A percentile compares a stretch with the other conserved stretches of the same genome.
Conservation (phyloP, 768 basidiomycete genomes). For the Coprinellus aureogranulatus region DNA sequence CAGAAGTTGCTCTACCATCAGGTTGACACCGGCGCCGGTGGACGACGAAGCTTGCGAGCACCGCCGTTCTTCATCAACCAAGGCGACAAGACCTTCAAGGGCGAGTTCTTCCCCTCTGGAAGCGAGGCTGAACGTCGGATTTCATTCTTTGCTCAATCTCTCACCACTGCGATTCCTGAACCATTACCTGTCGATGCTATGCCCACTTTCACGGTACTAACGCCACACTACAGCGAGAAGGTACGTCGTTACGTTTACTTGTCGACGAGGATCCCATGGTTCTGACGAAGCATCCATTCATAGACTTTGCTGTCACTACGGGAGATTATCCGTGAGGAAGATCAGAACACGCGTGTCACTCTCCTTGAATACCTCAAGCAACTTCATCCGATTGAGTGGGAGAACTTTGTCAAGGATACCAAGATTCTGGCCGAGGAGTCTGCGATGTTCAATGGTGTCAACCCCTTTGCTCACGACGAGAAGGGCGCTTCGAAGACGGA, state of each 20-base stretch:
- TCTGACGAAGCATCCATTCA: slow-evolving; percentile 10
- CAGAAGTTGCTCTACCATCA: slow-evolving; percentile 98
- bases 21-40: slow-evolving; percentile 74
- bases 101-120: slow-evolving; percentile 90
- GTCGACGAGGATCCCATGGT: background rate
- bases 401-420: slow-evolving; percentile 99
- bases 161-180: slow-evolving; percentile 92
- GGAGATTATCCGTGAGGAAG: slow-evolving; percentile 98
- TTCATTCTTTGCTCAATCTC: slow-evolving; percentile 97
- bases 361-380: slow-evolving; percentile 98
- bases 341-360: slow-evolving; percentile 95
- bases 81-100: slow-evolving; percentile 74
- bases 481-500: slow-evolving; percentile 82
- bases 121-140: slow-evolving; percentile 97
- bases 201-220: slow-evolving; percentile 98
- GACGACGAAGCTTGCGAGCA: slow-evolving; percentile 87
- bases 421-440: slow-evolving; percentile 98
- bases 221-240: slow-evolving; percentile 99
- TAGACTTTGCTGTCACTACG: slow-evolving; percentile 92
- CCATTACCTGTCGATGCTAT: slow-evolving; percentile 97
- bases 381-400: slow-evolving; percentile 97
- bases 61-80: slow-evolving; percentile 99
- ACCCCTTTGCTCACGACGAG: slow-evolving; percentile 69
- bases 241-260: slow-evolving; percentile 34
- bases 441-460: slow-evolving; percentile 74